Evolutionary conservation across 2,329 filamentous ascomycete genomes (phyloP).

Genomic region (Geosmithia morbida): DNA sequence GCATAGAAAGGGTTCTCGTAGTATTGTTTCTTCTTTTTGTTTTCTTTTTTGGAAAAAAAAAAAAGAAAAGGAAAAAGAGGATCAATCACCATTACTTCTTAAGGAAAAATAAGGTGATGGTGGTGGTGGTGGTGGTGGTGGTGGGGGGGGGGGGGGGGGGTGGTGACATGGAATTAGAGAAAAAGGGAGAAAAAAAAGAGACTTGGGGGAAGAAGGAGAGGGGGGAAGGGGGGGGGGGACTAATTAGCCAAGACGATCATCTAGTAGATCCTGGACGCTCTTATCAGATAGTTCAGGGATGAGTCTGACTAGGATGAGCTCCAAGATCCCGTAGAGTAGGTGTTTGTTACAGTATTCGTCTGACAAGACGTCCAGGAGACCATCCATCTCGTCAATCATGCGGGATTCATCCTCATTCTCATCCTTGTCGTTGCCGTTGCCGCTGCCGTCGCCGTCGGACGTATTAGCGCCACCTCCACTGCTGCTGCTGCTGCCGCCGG

Average conservation of each 20-base stretch:
- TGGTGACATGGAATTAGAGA: too few species aligned
- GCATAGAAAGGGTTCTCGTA: too few species aligned
- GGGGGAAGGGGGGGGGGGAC: background rate
- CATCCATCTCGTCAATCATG: constrained; percentile 44
- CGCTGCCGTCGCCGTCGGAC: constrained; percentile 10
- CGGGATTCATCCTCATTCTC: constrained; percentile 26
- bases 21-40: too few species aligned
- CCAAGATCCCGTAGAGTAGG: constrained; percentile 68
- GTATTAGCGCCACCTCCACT: constrained; percentile 8
- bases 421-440: constrained; percentile 6
- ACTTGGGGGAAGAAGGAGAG: background rate
- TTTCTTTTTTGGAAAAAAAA: too few species aligned
- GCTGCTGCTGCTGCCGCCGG: too few species aligned
- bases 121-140: too few species aligned
- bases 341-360: constrained; percentile 91
- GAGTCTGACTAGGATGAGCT: constrained; percentile 66
- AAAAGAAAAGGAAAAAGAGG: too few species aligned
- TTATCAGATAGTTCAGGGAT: constrained; percentile 72
- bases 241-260: constrained; percentile 43
- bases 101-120: too few species aligned
- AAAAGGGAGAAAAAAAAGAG: background rate
- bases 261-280: constrained; percentile 57
- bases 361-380: constrained; percentile 58
- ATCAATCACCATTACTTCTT: too few species aligned
- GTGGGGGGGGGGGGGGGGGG: too few species aligned